Conservation (phyloP, 306 rosid species). For the Fragaria nilgerrensis region DNA sequence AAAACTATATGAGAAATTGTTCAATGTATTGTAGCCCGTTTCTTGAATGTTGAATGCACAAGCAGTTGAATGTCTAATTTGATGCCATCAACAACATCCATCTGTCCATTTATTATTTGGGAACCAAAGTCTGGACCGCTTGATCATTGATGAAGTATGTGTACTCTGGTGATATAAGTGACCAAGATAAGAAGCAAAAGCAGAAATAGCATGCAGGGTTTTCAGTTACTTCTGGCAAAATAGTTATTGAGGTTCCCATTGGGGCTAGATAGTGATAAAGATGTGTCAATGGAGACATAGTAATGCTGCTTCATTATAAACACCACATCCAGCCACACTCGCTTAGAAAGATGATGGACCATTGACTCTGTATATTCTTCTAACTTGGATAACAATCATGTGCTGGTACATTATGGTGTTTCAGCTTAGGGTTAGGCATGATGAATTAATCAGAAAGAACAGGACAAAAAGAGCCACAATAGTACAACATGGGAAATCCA, state of each 20-base stretch:
- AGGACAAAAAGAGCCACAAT: background rate
- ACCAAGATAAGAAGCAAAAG: background rate
- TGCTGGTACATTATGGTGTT: background rate
- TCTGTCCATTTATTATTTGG: background rate
- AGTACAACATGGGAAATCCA: background rate
- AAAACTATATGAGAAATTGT: background rate
- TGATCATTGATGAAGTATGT: background rate
- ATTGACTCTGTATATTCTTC: conserved; percentile 28
- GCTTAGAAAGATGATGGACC: conserved; percentile 48
- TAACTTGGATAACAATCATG: conserved; percentile 8
- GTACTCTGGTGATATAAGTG: background rate
- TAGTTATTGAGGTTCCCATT: background rate
- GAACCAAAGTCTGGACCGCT: background rate
- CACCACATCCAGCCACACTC: conserved; percentile 11
- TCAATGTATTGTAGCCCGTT: background rate
- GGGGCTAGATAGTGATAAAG: conserved; percentile 6
- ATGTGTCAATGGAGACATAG: conserved; percentile 13
- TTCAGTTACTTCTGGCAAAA: background rate
- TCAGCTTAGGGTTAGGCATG: background rate
- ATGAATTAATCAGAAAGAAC: background rate
- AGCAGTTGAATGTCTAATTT: background rate
- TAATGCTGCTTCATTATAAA: conserved; percentile 34
- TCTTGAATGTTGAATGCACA: background rate
- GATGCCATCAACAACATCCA: background rate
- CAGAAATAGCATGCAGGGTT: background rate